Evolutionary conservation across 208 protist species (phyloP).

Genomic region (Herpetomonas tarakana): DNA sequence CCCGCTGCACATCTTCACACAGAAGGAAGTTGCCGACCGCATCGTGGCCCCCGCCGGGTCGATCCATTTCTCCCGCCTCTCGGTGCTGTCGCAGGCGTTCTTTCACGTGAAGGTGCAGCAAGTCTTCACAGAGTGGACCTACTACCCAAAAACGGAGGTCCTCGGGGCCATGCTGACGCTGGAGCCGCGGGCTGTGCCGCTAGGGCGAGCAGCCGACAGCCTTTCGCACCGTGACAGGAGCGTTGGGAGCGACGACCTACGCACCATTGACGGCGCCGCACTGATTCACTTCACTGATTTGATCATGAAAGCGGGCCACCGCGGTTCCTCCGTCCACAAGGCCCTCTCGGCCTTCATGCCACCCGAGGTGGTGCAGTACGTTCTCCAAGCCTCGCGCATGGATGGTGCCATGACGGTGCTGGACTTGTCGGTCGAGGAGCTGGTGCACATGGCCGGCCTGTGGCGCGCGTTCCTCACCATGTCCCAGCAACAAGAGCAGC

Average conservation of each 20-base stretch:
- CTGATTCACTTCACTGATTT: constrained; percentile 80
- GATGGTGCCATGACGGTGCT: constrained; percentile 80
- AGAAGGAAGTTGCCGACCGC: constrained; percentile 84
- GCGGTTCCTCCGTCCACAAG: constrained; percentile 64
- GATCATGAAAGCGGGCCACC: constrained; percentile 66
- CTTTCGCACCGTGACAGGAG: too few species aligned
- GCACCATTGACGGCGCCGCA: constrained; percentile 51
- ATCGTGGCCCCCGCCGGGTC: constrained; percentile 68
- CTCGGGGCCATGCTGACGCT: constrained; percentile 78
- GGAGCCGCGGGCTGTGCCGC: constrained; percentile 53
- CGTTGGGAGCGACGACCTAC: too few species aligned
- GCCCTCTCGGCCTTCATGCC: constrained; percentile 59
- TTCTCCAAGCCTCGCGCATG: constrained; percentile 80
- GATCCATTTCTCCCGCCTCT: constrained; percentile 81
- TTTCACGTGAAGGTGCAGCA: constrained; percentile 78
- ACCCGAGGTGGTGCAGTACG: constrained; percentile 74
- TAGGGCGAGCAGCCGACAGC: constrained; percentile 17
- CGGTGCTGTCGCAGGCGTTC: constrained; percentile 75
- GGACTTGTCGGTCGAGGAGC: constrained; percentile 65
- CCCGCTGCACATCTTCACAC: constrained; percentile 83
- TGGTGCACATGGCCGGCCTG: constrained; percentile 59
- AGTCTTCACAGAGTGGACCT: constrained; percentile 80
- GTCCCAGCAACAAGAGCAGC: constrained; percentile 39
- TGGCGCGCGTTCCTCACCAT: constrained; percentile 70
- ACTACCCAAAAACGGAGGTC: constrained; percentile 85